Evolutionary conservation across 108 stramenopile species (phyloP).

Genomic region (Hondaea fermentalgiana): DNA sequence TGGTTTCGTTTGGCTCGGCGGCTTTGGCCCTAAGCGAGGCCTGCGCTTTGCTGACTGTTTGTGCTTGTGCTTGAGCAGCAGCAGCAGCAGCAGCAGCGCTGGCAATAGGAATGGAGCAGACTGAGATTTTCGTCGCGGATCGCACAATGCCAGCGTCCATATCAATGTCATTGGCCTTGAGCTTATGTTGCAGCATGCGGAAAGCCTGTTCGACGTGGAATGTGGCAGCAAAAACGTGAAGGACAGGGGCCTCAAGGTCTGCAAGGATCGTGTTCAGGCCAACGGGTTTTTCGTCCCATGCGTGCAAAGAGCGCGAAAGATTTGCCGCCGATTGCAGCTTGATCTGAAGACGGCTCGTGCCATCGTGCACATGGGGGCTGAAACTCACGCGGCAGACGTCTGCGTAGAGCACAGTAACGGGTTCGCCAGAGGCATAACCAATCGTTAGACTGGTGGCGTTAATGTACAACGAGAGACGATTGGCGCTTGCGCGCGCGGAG

Average conservation of each 20-base stretch:
- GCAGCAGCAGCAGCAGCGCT: too few relatives aligned
- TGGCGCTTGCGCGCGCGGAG: not conserved
- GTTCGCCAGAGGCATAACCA: not conserved
- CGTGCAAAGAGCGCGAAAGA: not conserved
- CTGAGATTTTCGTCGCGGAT: not conserved
- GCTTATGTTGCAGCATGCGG: not conserved
- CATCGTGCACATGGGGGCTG: not conserved
- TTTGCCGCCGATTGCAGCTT: not conserved
- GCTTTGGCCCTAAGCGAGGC: too few relatives aligned
- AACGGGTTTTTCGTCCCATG: not conserved
- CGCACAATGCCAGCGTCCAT: not conserved
- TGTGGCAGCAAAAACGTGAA: not conserved
- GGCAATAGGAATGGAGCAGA: not conserved
- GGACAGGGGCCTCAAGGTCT: not conserved
- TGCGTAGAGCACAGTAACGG: not conserved
- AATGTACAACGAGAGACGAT: not conserved
- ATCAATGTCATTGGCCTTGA: not conserved
- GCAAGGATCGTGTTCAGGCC: not conserved
- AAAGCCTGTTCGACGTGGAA: not conserved
- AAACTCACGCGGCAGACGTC: not conserved
- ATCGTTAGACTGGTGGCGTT: not conserved
- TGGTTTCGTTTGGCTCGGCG: too few relatives aligned
- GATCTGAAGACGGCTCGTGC: not conserved
- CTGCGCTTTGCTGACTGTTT: too few relatives aligned
- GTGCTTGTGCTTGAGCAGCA: too few relatives aligned